A percentile compares a stretch with the other conserved stretches of the same genome.
These are phyloP conservation scores for Volvariella surrecta DNA, from an alignment of 1,284 basidiomycete species.

Conservation along the genomic window DNA sequence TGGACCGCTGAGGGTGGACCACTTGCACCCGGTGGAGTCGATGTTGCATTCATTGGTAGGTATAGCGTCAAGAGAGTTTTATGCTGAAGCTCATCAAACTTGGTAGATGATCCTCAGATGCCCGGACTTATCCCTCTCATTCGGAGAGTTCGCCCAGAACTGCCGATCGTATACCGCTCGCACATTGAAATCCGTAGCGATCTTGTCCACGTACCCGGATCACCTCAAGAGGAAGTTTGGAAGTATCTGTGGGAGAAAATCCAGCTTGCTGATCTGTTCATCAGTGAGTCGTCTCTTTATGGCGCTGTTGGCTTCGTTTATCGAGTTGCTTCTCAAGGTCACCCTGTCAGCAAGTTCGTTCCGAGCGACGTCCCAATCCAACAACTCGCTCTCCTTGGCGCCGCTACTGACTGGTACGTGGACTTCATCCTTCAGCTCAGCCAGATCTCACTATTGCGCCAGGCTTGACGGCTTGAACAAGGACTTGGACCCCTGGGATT, in stretches of 20 bases:
- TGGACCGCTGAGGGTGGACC: conserved; percentile 80
- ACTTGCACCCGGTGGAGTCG: conserved; percentile 69
- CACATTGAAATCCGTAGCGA: conserved; percentile 87
- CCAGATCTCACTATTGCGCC: conserved; percentile 4
- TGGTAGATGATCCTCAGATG: conserved; percentile 75
- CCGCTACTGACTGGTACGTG: conserved; percentile 71
- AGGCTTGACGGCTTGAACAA: conserved; percentile 90
- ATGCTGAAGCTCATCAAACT: conserved; percentile 8
- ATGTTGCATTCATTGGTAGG: conserved; percentile 76
- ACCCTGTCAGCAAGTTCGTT: conserved; percentile 88
- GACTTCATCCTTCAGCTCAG: background rate
- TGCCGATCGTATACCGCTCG: conserved; percentile 83
- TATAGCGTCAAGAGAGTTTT: conserved; percentile 7
- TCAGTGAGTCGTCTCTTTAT: conserved; percentile 37
- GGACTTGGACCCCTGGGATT: conserved; percentile 62
- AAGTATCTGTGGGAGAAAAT: conserved; percentile 87
- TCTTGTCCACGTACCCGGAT: conserved; percentile 63
- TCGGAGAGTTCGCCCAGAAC: conserved; percentile 67
- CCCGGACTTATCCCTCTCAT: conserved; percentile 84
- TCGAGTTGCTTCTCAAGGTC: conserved; percentile 27
- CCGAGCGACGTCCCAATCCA: conserved; percentile 72
- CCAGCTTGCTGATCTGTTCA: conserved; percentile 76
- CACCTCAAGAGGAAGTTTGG: conserved; percentile 84
- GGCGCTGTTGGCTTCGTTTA: background rate
- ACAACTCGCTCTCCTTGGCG: conserved; percentile 64